phyloP scores from a whole-genome alignment of 306 rosid genomes.

The Casuarina cunninghamiana region DNA sequence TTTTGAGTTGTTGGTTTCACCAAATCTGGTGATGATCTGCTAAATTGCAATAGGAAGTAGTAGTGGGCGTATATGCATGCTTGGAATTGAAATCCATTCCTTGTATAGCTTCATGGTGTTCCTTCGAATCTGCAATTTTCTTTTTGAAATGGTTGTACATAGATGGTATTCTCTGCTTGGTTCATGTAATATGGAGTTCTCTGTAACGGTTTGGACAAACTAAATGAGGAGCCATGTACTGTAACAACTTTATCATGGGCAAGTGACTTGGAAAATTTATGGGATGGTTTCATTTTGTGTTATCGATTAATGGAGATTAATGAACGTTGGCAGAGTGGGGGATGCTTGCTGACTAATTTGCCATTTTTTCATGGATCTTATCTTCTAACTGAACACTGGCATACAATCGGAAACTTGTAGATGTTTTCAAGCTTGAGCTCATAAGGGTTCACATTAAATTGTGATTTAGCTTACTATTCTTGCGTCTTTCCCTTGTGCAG shows the following conservation, averaged over 20 bases:
- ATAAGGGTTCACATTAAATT: not conserved
- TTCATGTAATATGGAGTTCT: not conserved
- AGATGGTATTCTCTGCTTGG: not conserved
- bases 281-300: not conserved
- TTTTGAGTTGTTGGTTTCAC: not conserved
- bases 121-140: not conserved
- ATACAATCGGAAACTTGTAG: not conserved
- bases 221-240: not conserved
- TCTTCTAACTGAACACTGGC: not conserved
- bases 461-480: not conserved
- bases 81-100: not conserved
- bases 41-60: not conserved
- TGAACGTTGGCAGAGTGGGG: not conserved
- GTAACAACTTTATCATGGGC: not conserved
- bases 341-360: not conserved
- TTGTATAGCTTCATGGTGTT: not conserved
- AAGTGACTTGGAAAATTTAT: not conserved
- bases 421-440: not conserved
- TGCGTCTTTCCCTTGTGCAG: not conserved
- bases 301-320: not conserved
- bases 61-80: not conserved
- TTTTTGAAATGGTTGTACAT: not conserved
- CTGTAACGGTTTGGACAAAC: not conserved
- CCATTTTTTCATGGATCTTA: not conserved
- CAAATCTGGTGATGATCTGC: not conserved